phyloP scores from a whole-genome alignment of 192 early-diverging fungal species.

The Dimargaris xerosporica region DNA sequence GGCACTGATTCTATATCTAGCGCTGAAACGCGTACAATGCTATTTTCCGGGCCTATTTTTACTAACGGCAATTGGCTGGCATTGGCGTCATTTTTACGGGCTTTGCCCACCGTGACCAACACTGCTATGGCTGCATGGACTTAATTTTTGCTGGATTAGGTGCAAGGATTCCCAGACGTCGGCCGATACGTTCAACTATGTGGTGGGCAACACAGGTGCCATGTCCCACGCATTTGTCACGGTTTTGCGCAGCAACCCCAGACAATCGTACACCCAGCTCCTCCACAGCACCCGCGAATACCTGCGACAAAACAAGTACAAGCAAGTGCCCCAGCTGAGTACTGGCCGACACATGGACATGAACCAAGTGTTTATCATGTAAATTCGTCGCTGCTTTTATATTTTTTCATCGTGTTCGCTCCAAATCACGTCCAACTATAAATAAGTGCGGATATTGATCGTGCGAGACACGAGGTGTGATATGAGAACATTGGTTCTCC shows the following conservation, averaged over 20 bases:
- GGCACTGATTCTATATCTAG: background rate
- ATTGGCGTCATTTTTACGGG: background rate
- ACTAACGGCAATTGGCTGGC: background rate
- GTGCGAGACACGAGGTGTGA: no score
- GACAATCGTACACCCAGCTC: constrained; percentile 52
- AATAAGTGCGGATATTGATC: no score
- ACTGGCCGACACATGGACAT: constrained; percentile 49
- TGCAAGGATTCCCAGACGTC: constrained; percentile 77
- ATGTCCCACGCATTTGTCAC: constrained; percentile 60
- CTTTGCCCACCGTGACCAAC: background rate
- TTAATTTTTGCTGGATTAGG: constrained; percentile 12
- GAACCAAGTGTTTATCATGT: constrained; percentile 51
- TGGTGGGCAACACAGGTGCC: constrained; percentile 46
- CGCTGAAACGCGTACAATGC: background rate
- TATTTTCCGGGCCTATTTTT: background rate
- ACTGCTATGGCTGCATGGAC: background rate
- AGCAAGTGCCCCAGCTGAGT: constrained; percentile 69
- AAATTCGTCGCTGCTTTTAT: constrained; percentile 12
- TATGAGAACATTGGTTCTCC: no score
- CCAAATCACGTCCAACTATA: no score
- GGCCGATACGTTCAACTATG: constrained; percentile 47
- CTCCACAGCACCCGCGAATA: constrained; percentile 50
- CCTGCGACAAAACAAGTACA: constrained; percentile 42
- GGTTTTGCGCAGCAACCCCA: constrained; percentile 35
- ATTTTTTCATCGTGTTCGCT: no score